phyloP scores from a whole-genome alignment of 1,284 basidiomycete genomes.

The Tranzscheliella williamsii region DNA sequence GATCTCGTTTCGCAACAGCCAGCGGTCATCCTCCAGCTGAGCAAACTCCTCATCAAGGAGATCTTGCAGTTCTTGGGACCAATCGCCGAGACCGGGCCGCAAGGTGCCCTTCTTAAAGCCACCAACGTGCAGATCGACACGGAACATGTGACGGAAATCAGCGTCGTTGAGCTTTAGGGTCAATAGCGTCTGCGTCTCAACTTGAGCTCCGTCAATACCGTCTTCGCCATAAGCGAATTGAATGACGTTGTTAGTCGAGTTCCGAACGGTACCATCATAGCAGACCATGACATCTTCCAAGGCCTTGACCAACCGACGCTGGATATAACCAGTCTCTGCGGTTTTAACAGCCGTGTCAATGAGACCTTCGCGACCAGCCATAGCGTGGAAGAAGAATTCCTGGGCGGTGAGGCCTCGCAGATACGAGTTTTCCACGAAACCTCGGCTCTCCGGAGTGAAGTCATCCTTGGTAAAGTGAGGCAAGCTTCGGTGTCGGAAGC shows the following conservation, averaged over 20 bases:
- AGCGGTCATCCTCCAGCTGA: constrained; percentile 77
- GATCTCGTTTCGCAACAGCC: constrained; percentile 76
- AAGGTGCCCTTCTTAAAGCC: constrained; percentile 69
- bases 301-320: constrained; percentile 95
- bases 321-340: constrained; percentile 98
- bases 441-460: constrained; percentile 96
- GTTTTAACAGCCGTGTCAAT: constrained; percentile 99
- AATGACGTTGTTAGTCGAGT: constrained; percentile 74
- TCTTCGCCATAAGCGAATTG: constrained; percentile 99
- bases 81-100: constrained; percentile 93
- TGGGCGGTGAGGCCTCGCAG: constrained; percentile 94
- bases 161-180: constrained; percentile 80
- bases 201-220: constrained; percentile 96
- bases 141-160: constrained; percentile 86
- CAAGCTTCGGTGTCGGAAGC: constrained; percentile 92
- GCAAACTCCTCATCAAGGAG: constrained; percentile 86
- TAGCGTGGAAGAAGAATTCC: constrained; percentile 99
- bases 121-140: constrained; percentile 76
- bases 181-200: constrained; percentile 91
- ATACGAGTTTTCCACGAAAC: constrained; percentile 99
- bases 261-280: constrained; percentile 97
- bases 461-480: constrained; percentile 99
- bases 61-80: constrained; percentile 78
- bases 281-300: constrained; percentile 96
- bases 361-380: constrained; percentile 98